Conservation (phyloP, 495 filamentous ascomycete genomes). For the Lophiotrema nucula region DNA sequence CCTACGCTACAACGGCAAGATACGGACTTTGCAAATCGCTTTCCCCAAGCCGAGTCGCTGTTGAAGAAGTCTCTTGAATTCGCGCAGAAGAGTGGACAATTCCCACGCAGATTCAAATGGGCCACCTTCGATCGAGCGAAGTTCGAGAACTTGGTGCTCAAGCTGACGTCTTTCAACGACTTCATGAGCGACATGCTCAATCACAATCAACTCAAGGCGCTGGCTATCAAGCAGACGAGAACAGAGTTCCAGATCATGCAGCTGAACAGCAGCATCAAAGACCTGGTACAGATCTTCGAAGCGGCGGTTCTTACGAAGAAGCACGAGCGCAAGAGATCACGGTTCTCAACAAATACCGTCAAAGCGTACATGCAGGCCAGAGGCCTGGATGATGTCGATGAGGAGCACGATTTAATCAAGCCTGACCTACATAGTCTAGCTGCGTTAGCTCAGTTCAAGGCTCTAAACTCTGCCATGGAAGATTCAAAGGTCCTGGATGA, state of each 20-base stretch:
- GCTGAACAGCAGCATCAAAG: constrained; percentile 34
- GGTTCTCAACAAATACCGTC: constrained; percentile 21
- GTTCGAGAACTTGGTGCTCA: constrained; percentile 33
- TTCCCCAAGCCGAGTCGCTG: constrained; percentile 31
- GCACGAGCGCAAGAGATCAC: neutral
- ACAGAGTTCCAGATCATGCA: constrained; percentile 39
- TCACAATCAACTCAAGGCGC: constrained; percentile 24
- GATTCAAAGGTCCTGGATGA: constrained; percentile 22
- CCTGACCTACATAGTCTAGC: constrained; percentile 27
- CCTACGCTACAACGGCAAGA: constrained; percentile 23
- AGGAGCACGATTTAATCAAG: constrained; percentile 1
- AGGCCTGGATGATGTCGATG: constrained; percentile 23
- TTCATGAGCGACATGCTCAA: constrained; percentile 38
- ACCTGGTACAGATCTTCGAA: constrained; percentile 36
- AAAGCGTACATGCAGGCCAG: constrained; percentile 22
- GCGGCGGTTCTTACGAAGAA: constrained; percentile 18
- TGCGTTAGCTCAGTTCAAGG: constrained; percentile 33
- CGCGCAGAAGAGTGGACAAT: constrained; percentile 21
- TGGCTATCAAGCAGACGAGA: constrained; percentile 31
- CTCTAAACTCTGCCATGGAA: constrained; percentile 31
- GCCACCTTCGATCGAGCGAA: constrained; percentile 32
- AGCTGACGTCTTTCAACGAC: constrained; percentile 35
- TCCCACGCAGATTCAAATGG: constrained; percentile 31
- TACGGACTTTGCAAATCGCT: constrained; percentile 29
- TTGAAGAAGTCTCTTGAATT: constrained; percentile 31